Evolutionary conservation across 1,284 basidiomycete species (phyloP).

Genomic region (Gastroboletus turbinatus): DNA sequence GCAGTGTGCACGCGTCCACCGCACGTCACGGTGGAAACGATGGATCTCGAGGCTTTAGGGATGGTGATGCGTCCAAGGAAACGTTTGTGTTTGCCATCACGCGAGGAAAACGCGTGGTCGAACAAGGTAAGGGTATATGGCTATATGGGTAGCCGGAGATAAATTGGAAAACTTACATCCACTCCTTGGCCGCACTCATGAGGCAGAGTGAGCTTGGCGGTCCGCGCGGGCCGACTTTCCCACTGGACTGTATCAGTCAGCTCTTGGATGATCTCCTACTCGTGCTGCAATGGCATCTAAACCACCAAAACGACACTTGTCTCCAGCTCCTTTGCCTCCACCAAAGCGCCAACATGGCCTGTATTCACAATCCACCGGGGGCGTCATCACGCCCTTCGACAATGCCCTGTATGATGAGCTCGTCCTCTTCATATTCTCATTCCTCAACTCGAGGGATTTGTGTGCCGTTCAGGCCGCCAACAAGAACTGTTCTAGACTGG

Average conservation of each 20-base stretch:
- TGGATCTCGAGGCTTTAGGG: not conserved
- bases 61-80: not conserved
- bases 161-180: too few relatives aligned
- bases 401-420: constrained; percentile 70
- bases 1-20: not conserved
- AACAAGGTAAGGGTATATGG: not conserved
- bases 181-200: not conserved
- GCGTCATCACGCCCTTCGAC: constrained; percentile 46
- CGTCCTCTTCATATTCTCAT: constrained; percentile 68
- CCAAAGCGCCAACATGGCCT: constrained; percentile 53
- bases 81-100: not conserved
- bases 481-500: constrained; percentile 64
- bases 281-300: constrained; percentile 41
- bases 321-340: constrained; percentile 51
- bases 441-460: constrained; percentile 64
- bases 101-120: constrained; percentile 10
- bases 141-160: not conserved
- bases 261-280: not conserved
- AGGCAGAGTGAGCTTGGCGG: constrained; percentile 1
- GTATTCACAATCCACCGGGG: constrained; percentile 7
- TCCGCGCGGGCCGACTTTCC: constrained; percentile 21
- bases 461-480: constrained; percentile 63
- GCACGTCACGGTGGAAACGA: not conserved
- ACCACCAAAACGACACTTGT: constrained; percentile 46
- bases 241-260: not conserved